A percentile compares a stretch with the other conserved stretches of the same genome.
Conservation (phyloP, 2,329 filamentous ascomycete species). For the Fusarium haematococcum region DNA sequence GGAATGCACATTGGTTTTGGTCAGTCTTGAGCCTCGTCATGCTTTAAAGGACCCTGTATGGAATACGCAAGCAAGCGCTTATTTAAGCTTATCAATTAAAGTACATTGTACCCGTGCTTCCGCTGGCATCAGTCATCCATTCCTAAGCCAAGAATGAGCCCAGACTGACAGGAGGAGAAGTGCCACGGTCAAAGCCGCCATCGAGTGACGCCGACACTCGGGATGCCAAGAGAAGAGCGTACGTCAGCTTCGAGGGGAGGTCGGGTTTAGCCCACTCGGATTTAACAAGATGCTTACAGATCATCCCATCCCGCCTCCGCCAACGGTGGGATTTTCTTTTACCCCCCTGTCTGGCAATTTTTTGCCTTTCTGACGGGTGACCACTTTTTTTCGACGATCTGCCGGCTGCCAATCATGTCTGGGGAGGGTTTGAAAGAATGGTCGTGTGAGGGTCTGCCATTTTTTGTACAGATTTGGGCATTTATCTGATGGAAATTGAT, state of each 20-base stretch:
- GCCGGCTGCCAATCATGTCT: neutral
- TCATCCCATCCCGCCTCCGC: neutral
- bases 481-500: neutral
- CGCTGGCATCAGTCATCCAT: neutral
- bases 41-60: neutral
- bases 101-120: neutral
- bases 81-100: neutral
- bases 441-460: neutral
- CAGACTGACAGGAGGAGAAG: neutral
- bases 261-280: neutral
- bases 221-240: neutral
- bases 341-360: neutral
- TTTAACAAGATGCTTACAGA: neutral
- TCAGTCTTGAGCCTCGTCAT: neutral
- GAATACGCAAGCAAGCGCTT: neutral
- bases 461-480: neutral
- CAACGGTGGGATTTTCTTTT: neutral
- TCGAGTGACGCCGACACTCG: neutral
- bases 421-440: neutral
- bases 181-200: neutral
- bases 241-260: neutral
- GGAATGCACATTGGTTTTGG: neutral
- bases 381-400: neutral
- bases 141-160: neutral
- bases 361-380: neutral